Evolutionary conservation across 1,284 basidiomycete species (phyloP), one percentile per base, ranked within the genome.

Genomic region (Ganoderma meredithae): DNA sequence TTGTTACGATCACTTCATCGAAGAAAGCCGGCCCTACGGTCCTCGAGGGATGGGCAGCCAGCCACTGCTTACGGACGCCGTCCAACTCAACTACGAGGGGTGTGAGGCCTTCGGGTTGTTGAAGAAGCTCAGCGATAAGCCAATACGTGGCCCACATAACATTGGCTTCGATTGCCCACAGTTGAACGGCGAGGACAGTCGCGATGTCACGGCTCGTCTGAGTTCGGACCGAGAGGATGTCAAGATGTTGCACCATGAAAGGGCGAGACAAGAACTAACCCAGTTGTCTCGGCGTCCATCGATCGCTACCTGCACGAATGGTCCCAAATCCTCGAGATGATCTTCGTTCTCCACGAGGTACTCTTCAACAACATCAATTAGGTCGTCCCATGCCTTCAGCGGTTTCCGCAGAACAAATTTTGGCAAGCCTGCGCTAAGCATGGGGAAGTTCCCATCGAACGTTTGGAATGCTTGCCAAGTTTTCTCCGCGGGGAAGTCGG

Each of bases 151-250:
- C 77, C 64, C 65, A 78, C n/a, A 75, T 73, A 1, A 75, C 74
- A 63, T 82, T 81, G 1, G 80, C 78, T 44, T 78, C 70, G 2
- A 79, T 62, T 8, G 77, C 76, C 78, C 79, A 79, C 2, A 78
- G 70, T 52, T 77, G 74, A 17, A 56, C 60, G 27, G 72, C 66
- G 2, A 62, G 73, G 71, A 49, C 66, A 40, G 63, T 76, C 70
- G 53, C 73, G 27, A 64, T 47, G 43, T 68, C 64, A 5, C 67
- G 64, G 27, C 44, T 56, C 2, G 64, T 68, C 69, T 71, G 8
- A 53, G 17, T 9, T 31, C 27, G 27, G 27, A 44, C 22, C 40
- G 4, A 36, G 19, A 19, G 58, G 36, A 5, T 13, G 40, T 43
- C 10, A 63, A 39, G 39, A 40, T 19, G 27, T 31, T 31, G 27